Percentiles rank a stretch among this genome's conserved stretches.
phyloP scores from a whole-genome alignment of 2,329 filamentous ascomycete species.

The Chlorencoelia australis region DNA sequence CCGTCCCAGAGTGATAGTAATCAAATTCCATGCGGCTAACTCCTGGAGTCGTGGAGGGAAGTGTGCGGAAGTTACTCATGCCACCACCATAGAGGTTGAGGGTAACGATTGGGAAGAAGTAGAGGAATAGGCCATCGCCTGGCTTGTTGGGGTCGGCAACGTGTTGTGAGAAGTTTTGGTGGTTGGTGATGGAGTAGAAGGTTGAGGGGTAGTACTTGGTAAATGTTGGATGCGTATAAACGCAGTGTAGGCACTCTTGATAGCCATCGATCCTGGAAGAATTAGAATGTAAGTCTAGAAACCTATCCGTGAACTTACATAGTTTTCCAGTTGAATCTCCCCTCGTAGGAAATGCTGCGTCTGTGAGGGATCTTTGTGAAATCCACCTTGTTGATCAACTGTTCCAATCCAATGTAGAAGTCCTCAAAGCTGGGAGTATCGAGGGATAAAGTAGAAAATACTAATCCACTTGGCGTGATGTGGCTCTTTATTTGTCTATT shows the following conservation, averaged over 20 bases:
- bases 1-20: conserved; percentile 42
- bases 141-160: conserved; percentile 42
- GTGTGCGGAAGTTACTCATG: conserved; percentile 46
- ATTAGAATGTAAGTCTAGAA: neutral
- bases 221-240: conserved; percentile 48
- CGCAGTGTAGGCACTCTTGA: conserved; percentile 48
- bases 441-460: conserved; percentile 41
- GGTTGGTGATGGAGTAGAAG: conserved; percentile 44
- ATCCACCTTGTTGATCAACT: conserved; percentile 38
- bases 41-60: conserved; percentile 38
- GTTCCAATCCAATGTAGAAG: conserved; percentile 42
- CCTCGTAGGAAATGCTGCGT: conserved; percentile 43
- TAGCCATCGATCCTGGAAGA: conserved; percentile 41
- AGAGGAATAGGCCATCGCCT: conserved; percentile 45
- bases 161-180: conserved; percentile 45
- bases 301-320: neutral
- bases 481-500: conserved; percentile 18
- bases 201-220: conserved; percentile 43
- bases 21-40: conserved; percentile 48
- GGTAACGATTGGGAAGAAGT: conserved; percentile 47
- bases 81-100: conserved; percentile 48
- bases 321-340: conserved; percentile 49
- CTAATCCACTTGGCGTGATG: conserved; percentile 40
- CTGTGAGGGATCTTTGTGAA: conserved; percentile 43
- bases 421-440: conserved; percentile 39